A percentile compares a stretch with the other conserved stretches of the same genome.
phyloP scores from a whole-genome alignment of 2,329 filamentous ascomycete species.

The Arthrobotrys conoides region DNA sequence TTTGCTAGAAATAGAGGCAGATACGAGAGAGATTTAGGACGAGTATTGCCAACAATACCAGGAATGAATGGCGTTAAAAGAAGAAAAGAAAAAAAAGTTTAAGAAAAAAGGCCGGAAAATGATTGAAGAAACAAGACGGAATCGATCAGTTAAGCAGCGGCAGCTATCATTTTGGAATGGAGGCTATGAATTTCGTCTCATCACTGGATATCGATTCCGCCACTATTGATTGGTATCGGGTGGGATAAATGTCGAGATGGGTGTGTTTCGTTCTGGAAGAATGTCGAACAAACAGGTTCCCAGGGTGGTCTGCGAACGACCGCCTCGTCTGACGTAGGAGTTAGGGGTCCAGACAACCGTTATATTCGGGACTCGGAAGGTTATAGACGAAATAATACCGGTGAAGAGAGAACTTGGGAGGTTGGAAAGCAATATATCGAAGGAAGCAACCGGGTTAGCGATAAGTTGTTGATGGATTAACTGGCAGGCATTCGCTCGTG shows the following conservation, averaged over 20 bases:
- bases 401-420: not conserved
- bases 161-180: constrained; percentile 48
- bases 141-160: constrained; percentile 26
- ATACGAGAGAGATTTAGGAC: constrained; percentile 21
- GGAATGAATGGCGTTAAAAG: not conserved
- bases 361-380: constrained; percentile 14
- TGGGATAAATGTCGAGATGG: constrained; percentile 25
- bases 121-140: not conserved
- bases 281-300: constrained; percentile 22
- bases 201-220: constrained; percentile 19
- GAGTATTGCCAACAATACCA: not conserved
- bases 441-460: constrained; percentile 14
- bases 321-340: constrained; percentile 28
- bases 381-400: constrained; percentile 19
- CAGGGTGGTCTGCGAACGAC: constrained; percentile 26
- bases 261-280: constrained; percentile 26
- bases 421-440: constrained; percentile 4
- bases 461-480: constrained; percentile 20
- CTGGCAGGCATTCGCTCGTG: constrained; percentile 47
- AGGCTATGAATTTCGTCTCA: constrained; percentile 33
- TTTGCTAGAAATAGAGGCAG: constrained; percentile 17
- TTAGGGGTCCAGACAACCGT: constrained; percentile 2
- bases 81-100: constrained; percentile 6
- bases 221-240: not conserved
- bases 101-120: no score